These are phyloP conservation scores for Colletotrichum sp. DNA, from an alignment of 2,329 filamentous ascomycete genomes.

Conservation along the genomic window DNA sequence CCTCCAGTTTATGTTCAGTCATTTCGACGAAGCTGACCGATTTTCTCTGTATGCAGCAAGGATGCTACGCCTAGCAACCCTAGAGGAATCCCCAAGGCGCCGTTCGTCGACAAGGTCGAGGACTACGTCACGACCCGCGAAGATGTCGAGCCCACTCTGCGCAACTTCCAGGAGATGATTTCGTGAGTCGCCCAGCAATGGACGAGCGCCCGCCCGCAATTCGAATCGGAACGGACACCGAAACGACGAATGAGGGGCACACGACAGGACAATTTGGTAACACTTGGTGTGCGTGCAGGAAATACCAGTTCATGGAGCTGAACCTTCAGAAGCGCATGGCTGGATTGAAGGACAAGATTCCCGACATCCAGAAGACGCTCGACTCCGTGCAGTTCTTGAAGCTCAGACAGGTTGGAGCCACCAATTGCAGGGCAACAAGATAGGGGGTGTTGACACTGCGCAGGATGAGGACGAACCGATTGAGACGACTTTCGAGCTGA, in stretches of 20 bases:
- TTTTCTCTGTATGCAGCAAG: constrained; percentile 35
- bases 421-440: not conserved
- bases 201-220: constrained; percentile 15
- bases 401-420: constrained; percentile 66
- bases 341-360: constrained; percentile 92
- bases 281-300: constrained; percentile 58
- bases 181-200: constrained; percentile 63
- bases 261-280: constrained; percentile 6
- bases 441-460: not conserved
- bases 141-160: constrained; percentile 81
- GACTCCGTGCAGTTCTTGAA: constrained; percentile 89
- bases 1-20: not conserved
- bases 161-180: constrained; percentile 92
- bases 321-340: constrained; percentile 85
- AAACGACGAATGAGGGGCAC: not conserved
- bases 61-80: constrained; percentile 72
- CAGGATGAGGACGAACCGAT: constrained; percentile 69
- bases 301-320: constrained; percentile 99
- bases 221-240: not conserved
- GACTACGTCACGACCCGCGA: constrained; percentile 82
- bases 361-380: constrained; percentile 94
- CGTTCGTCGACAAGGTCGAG: constrained; percentile 87
- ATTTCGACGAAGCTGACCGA: not conserved
- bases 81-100: constrained; percentile 81
- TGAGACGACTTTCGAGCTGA: constrained; percentile 93